These are phyloP conservation scores for Pichiaceae sp. DNA, from an alignment of 1,139 yeast species.

Conservation along the genomic window DNA sequence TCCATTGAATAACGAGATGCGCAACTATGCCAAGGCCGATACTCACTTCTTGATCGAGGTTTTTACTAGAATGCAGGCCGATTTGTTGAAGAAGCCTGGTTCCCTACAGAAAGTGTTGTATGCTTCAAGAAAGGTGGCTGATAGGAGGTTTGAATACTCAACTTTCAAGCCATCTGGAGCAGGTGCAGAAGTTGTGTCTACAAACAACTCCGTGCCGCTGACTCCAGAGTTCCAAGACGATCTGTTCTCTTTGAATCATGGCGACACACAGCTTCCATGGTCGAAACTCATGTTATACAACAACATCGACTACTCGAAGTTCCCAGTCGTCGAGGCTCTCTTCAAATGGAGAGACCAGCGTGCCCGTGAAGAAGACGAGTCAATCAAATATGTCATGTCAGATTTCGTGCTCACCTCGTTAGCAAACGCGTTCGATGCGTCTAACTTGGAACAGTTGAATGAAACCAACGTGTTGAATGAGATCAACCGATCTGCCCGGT, in stretches of 20 bases:
- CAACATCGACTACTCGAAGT: constrained; percentile 50
- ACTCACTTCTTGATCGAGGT: constrained; percentile 84
- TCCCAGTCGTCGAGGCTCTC: constrained; percentile 49
- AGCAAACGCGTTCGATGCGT: constrained; percentile 28
- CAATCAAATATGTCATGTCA: constrained; percentile 75
- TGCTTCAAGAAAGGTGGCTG: constrained; percentile 76
- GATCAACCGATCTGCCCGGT: constrained; percentile 43
- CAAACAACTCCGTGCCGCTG: constrained; percentile 21
- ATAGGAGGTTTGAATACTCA: constrained; percentile 71
- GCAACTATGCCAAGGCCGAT: constrained; percentile 87
- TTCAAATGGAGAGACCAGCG: constrained; percentile 76
- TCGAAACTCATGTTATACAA: constrained; percentile 52
- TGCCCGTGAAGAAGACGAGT: constrained; percentile 78
- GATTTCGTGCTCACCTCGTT: constrained; percentile 67
- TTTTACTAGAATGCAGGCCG: constrained; percentile 65
- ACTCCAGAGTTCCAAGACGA: constrained; percentile 10
- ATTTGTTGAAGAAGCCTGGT: constrained; percentile 30
- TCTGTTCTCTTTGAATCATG: constrained; percentile 5
- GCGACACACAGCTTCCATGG: constrained; percentile 42
- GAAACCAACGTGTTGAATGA: constrained; percentile 47
- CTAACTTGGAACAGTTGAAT: constrained; percentile 36
- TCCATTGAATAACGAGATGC: constrained; percentile 73
- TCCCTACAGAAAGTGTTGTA: constrained; percentile 56
- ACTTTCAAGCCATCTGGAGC: constrained; percentile 42
- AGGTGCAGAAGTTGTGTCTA: constrained; percentile 17